A percentile compares a stretch with the other conserved stretches of the same genome.
phyloP scores from a whole-genome alignment of 441 rosid species.

The Biscutella laevigata region DNA sequence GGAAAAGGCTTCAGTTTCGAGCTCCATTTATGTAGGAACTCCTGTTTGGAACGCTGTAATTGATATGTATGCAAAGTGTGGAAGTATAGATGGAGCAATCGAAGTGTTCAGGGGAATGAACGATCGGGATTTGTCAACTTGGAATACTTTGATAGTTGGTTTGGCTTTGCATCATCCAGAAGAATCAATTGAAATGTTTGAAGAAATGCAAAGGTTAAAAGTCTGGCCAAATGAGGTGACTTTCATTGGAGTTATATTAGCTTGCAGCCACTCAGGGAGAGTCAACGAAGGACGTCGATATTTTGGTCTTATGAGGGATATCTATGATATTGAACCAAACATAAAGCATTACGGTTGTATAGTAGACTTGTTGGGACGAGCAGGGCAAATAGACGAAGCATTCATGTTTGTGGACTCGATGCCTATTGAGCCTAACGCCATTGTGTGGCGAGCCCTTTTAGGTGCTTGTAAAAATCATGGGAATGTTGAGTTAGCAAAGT shows the following conservation, averaged over 20 bases:
- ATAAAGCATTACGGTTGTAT: constrained; percentile 52
- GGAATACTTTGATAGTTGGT: constrained; percentile 53
- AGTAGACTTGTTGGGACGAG: constrained; percentile 55
- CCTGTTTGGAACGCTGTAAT: constrained; percentile 45
- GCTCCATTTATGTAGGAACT: constrained; percentile 14
- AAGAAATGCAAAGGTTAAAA: constrained; percentile 43
- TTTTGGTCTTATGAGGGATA: constrained; percentile 38
- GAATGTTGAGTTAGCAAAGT: constrained; percentile 40
- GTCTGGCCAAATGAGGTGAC: constrained; percentile 48
- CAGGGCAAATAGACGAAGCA: constrained; percentile 48
- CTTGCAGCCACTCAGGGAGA: constrained; percentile 53
- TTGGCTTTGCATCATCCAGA: constrained; percentile 46
- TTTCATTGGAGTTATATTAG: constrained; percentile 49
- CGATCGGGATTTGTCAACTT: constrained; percentile 40
- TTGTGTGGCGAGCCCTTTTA: constrained; percentile 54
- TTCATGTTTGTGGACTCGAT: constrained; percentile 38
- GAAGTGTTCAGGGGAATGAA: constrained; percentile 38
- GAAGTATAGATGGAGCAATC: constrained; percentile 43
- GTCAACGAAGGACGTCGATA: constrained; percentile 40
- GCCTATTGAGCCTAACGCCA: constrained; percentile 41
- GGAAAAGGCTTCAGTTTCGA: constrained; percentile 21
- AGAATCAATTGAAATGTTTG: constrained; percentile 35
- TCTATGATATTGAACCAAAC: constrained; percentile 39
- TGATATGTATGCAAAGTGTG: constrained; percentile 64
- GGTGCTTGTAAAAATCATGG: constrained; percentile 51